Evolutionary conservation across 148 eudicot species (phyloP).

Genomic region (Linanthus parryae): DNA sequence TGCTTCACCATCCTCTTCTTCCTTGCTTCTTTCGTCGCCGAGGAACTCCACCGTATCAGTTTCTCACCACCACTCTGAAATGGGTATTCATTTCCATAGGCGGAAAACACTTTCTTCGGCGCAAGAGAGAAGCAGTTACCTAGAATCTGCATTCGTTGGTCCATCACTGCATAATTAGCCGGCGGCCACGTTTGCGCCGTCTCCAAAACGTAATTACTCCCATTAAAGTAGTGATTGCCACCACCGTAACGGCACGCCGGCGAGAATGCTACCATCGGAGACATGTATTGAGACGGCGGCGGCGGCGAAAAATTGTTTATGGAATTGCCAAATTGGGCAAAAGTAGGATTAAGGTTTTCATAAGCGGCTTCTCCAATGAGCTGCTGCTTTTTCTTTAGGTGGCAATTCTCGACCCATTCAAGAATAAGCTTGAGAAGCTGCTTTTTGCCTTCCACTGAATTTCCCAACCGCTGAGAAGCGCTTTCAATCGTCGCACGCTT

Average conservation of each 20-base stretch:
- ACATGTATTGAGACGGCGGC: slow-evolving; percentile 17
- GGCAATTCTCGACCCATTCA: slow-evolving; percentile 80
- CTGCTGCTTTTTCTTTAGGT: slow-evolving; percentile 46
- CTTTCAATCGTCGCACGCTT: slow-evolving; percentile 71
- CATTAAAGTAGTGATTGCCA: no score
- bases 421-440: slow-evolving; percentile 72
- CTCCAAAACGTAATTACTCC: slow-evolving; percentile 16
- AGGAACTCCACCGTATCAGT: slow-evolving; percentile 47
- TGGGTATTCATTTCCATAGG: no score
- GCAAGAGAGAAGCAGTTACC: no score
- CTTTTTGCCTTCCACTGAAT: slow-evolving; percentile 60
- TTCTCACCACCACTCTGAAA: slow-evolving; percentile 42
- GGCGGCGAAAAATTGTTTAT: no score
- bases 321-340: no score
- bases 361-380: not conserved
- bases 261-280: no score
- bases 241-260: slow-evolving; percentile 14
- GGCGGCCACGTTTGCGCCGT: slow-evolving; percentile 22
- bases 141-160: no score
- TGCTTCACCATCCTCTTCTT: slow-evolving; percentile 32
- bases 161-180: slow-evolving; percentile 16
- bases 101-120: no score
- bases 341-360: slow-evolving; percentile 32
- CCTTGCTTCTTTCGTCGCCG: slow-evolving; percentile 21
- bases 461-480: slow-evolving; percentile 69